phyloP scores from a whole-genome alignment of 2,329 filamentous ascomycete genomes.

The Pleomassaria siparia region DNA sequence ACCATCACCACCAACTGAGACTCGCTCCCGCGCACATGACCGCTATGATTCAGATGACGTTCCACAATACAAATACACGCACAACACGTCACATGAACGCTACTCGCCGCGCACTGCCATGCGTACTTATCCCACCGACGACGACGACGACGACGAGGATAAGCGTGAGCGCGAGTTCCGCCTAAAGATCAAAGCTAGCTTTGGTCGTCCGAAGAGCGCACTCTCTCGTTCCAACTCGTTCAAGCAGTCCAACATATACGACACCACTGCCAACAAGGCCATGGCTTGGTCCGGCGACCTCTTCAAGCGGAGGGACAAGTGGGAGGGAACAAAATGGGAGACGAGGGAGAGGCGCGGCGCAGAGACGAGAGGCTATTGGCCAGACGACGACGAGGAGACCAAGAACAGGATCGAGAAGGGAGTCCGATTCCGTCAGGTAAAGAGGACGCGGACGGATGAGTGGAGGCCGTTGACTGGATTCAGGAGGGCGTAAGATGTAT shows the following conservation, averaged over 20 bases:
- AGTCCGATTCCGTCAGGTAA: constrained; percentile 24
- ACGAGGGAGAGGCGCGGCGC: constrained; percentile 16
- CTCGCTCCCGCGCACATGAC: constrained; percentile 5
- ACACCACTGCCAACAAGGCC: constrained; percentile 11
- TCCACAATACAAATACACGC: constrained; percentile 16
- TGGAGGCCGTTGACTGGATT: constrained; percentile 28
- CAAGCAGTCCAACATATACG: not conserved
- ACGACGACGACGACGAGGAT: constrained; percentile 4
- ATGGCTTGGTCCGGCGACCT: constrained; percentile 22
- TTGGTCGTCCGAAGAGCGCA: constrained; percentile 21
- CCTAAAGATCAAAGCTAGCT: constrained; percentile 23
- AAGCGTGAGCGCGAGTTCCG: constrained; percentile 21
- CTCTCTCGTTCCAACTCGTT: not conserved
- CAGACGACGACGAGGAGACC: constrained; percentile 17
- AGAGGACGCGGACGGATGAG: constrained; percentile 35
- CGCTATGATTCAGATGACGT: constrained; percentile 12
- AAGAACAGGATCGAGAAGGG: constrained; percentile 22
- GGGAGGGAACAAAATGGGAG: constrained; percentile 30
- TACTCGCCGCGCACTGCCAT: constrained; percentile 1
- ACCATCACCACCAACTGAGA: not conserved
- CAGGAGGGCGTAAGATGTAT: constrained; percentile 3
- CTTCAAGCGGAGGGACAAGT: constrained; percentile 28
- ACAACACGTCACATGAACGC: constrained; percentile 3
- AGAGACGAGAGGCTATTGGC: constrained; percentile 12
- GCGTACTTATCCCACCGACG: not conserved